Base-by-base conservation (phyloP, 2,329 filamentous ascomycete species). In the Talaromyces piceae region DNA sequence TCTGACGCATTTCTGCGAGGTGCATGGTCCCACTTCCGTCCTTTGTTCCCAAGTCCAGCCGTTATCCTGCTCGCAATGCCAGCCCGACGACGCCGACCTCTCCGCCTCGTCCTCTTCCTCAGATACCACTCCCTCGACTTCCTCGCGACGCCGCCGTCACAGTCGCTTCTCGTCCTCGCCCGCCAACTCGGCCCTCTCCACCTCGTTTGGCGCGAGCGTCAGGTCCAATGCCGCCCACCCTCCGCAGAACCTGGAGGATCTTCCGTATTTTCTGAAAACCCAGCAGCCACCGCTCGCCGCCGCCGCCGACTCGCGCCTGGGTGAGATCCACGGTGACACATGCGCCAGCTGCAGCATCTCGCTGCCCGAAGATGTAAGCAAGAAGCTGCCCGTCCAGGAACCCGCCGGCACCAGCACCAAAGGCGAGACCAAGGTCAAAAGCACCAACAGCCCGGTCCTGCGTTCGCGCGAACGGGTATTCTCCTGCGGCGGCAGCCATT, bases 1-100 rank as follows among this genome's bases (percentile, higher is more conserved):
- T 60, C 73, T 82, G 57, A 80, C 79, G 57, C 79, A 82, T 68
- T 82, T 82, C 65, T 82, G 79, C 67, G 79, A 82, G 69, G 71
- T 78, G 65, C 78, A 82, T 73, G 79, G 79, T 63, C 79, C 79
- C 16, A 82, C 78, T 48, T 80, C 77, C 51, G 80, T 81, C 64
- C 77, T 82, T 57, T 81, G 79, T 66, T 81, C 79, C 53, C 78
- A 81, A 63, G 75, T 79, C 56, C 69, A 77, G 45, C 77, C 77
- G 12, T 70, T 78, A 52, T 70, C 77, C 51, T 82, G 79, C 61
- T 64, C 68, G 44, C 73, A 77, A 60, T 82, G 79, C 63, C 73
- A 70, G 48, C 67, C 69, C 41, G 67, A 71, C 37, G 55, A 60
- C 54, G 44, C 65, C 61, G 63, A 67, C 50, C 5, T 47, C 13